Conservation (phyloP, 176 grass and related monocot species). For the Eleusine indica region DNA sequence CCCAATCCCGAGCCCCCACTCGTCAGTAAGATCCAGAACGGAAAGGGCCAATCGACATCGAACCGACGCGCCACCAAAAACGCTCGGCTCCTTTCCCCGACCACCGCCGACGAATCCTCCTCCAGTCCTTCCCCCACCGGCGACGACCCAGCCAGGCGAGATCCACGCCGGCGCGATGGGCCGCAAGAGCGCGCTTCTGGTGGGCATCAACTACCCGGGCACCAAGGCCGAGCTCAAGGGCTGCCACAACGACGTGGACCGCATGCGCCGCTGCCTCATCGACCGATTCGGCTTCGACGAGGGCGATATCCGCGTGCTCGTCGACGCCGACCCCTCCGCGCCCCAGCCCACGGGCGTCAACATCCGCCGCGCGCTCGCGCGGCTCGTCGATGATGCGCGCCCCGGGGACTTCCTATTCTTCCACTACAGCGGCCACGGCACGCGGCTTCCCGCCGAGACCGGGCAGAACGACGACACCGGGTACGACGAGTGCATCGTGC, state of each 20-base stretch:
- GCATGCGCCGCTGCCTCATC: conserved; percentile 76
- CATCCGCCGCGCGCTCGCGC: conserved; percentile 62
- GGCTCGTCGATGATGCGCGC: conserved; percentile 54
- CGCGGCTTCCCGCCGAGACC: conserved; percentile 86
- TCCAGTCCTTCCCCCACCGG: conserved; percentile 16
- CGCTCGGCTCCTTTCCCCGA: background rate
- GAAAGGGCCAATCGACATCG: conserved; percentile 19
- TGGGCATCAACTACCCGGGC: conserved; percentile 92
- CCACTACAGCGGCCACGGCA: conserved; percentile 96
- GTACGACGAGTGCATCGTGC: conserved; percentile 98
- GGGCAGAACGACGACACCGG: conserved; percentile 89
- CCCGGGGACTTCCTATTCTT: conserved; percentile 86
- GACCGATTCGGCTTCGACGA: conserved; percentile 80
- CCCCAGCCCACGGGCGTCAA: conserved; percentile 81
- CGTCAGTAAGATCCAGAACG: conserved; percentile 32
- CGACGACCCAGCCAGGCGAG: background rate
- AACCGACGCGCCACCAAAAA: conserved; percentile 17
- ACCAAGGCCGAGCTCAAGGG: conserved; percentile 95
- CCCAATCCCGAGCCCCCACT: conserved; percentile 32
- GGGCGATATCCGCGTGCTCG: conserved; percentile 66
- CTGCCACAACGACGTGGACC: conserved; percentile 91
- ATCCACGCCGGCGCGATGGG: conserved; percentile 51
- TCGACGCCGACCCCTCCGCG: conserved; percentile 64
- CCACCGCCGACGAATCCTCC: conserved; percentile 37
- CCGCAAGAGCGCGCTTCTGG: conserved; percentile 76